A percentile compares a stretch with the other conserved stretches of the same genome.
Evolutionary conservation across 2,329 filamentous ascomycete species (phyloP).

Genomic region (Alternaria sp.): DNA sequence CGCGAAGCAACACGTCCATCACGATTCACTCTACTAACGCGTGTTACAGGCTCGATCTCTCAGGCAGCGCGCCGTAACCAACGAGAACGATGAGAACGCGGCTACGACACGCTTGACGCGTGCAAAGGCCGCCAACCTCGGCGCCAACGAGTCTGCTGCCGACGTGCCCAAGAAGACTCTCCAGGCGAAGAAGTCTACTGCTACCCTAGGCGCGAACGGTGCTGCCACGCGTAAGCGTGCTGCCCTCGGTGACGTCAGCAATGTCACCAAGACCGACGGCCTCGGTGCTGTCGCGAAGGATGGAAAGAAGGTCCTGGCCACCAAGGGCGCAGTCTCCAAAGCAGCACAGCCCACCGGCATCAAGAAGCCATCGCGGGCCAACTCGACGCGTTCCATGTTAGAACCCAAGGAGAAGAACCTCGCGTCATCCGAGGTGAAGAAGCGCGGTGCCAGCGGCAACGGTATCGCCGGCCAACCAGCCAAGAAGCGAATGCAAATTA

Average conservation of each 20-base stretch:
- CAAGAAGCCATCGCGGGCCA: conserved; percentile 70
- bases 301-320: conserved; percentile 73
- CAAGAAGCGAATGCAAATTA: conserved; percentile 70
- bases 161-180: conserved; percentile 62
- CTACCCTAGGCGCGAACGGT: conserved; percentile 46
- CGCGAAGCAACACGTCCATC: conserved; percentile 9
- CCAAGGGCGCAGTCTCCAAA: conserved; percentile 77
- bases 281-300: conserved; percentile 49
- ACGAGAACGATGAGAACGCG: conserved; percentile 93
- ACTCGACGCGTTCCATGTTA: conserved; percentile 67
- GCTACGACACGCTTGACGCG: conserved; percentile 84
- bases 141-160: conserved; percentile 59
- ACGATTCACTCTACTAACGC: conserved; percentile 49
- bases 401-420: conserved; percentile 75
- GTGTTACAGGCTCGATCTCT: conserved; percentile 68
- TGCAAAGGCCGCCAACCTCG: conserved; percentile 81
- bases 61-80: conserved; percentile 77
- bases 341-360: conserved; percentile 78
- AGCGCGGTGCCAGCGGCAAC: conserved; percentile 75
- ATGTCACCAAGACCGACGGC: conserved; percentile 78
- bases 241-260: conserved; percentile 93
- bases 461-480: conserved; percentile 67
- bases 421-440: conserved; percentile 68
- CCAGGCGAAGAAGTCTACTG: conserved; percentile 53
- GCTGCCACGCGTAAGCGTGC: conserved; percentile 72